Evolutionary conservation across 2,329 filamentous ascomycete genomes (phyloP).

Genomic region (Aspergillus cejpii): DNA sequence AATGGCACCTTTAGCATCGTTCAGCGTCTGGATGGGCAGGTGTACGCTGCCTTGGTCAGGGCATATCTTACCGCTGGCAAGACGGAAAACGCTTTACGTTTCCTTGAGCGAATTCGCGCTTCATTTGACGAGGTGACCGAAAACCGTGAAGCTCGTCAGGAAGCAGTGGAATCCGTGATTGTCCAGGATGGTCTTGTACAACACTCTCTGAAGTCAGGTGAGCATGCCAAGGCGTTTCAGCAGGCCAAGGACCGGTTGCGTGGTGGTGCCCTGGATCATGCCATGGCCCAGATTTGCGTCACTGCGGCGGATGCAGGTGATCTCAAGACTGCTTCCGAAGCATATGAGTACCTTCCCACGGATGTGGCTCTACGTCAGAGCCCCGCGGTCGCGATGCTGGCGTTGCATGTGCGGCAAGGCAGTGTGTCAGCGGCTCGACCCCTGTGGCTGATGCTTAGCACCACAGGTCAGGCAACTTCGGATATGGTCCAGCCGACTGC

Average conservation of each 20-base stretch:
- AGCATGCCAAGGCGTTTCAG: conserved; percentile 65
- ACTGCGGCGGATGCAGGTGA: conserved; percentile 74
- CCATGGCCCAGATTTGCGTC: conserved; percentile 67
- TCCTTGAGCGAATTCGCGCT: conserved; percentile 70
- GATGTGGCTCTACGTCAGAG: conserved; percentile 47
- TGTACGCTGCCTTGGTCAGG: conserved; percentile 87
- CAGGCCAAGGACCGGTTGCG: conserved; percentile 59
- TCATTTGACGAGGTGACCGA: conserved; percentile 44
- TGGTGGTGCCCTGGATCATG: conserved; percentile 52
- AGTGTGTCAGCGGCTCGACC: conserved; percentile 69
- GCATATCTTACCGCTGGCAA: conserved; percentile 80
- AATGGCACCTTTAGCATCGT: conserved; percentile 61
- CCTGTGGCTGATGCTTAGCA: conserved; percentile 70
- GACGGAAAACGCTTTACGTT: conserved; percentile 72
- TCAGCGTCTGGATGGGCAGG: conserved; percentile 68
- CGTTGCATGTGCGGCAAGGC: conserved; percentile 75
- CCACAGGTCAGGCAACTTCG: conserved; percentile 50
- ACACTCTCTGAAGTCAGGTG: conserved; percentile 63
- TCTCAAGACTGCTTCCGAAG: conserved; percentile 59
- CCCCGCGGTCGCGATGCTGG: conserved; percentile 73
- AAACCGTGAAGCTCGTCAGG: conserved; percentile 51
- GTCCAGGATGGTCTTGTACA: conserved; percentile 71
- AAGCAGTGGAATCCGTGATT: conserved; percentile 63
- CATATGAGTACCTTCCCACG: conserved; percentile 54
- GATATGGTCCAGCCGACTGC: conserved; percentile 77